Evolutionary conservation across 1,284 basidiomycete species (phyloP), one percentile per base, ranked within the genome.

Genomic region (Vanrija humicola): DNA sequence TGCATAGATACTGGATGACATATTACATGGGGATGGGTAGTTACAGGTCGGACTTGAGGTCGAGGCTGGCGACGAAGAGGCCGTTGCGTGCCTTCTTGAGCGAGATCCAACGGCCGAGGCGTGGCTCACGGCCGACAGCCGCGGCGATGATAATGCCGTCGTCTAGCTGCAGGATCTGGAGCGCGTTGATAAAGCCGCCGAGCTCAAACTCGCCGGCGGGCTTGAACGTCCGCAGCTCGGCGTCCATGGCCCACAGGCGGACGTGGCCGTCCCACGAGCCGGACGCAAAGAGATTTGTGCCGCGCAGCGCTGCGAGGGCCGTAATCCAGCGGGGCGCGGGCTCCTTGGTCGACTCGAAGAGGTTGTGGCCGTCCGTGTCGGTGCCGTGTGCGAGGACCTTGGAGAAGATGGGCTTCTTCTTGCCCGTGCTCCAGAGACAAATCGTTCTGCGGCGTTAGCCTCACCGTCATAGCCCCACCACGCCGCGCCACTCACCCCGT

Each of bases 371-470:
- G 26, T 55, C 52, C 23, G 43, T 59, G 25, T 68, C 67, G 45
- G 66, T 48, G 2, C 96, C 96, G 73, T 99, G 95, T 1, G 91
- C 89, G 42, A 95, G 79, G 6, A 87, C 80, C 47, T 87, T 82
- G 0, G 86, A 90, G 74, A 88, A 97, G 48, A 96, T 79, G 0
- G 95, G 91, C 77, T 98, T 98, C 81, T 98, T 98, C 81, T 94
- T 96, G 58, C 85, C 84, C n/a, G 86, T 90, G 38, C 83, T 84
- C 94, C 95, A 99, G 6, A 99, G 81, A 61, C 85, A 88, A 67
- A 98, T 86, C 6, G 90, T 88, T 1, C 92, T 95, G 64, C 0
- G 4, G 39, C 8, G 39, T 18, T 2, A 19, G 39, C n/a, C 19
- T 42, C 39, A 18, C 16, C 39, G 8, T 16, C 16, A n/a, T n/a